Evolutionary conservation across 495 filamentous ascomycete species (phyloP), one percentile per base, ranked within the genome.

Genomic region (Immersiella caudata): DNA sequence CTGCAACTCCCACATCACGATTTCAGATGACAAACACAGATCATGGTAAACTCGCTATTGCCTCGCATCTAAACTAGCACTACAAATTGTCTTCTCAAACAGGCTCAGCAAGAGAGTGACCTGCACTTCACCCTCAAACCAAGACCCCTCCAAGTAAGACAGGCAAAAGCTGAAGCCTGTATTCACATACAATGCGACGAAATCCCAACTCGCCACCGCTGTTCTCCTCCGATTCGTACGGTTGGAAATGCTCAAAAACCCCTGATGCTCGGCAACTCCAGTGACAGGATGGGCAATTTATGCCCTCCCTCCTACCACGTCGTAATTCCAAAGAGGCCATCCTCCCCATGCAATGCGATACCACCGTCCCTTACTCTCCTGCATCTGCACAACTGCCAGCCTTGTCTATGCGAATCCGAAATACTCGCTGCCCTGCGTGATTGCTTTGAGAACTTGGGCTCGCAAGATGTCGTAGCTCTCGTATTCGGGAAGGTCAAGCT

Each of bases 401-500:
- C 20, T 59, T 52, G 29, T 68, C 82, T 87, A 98, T 73, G 96
- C 95, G 79, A 99, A 98, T 61, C 96, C 95, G 79, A 99, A 98
- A 81, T 98, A 97, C 75, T 97, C 94, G 81, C 91, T 93, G 49
- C 95, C 95, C 65, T 93, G 88, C 4, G 96, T 98, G 79, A 98
- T 94, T 67, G 96, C 95, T 40, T 92, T 97, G 77, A 96, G 90
- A 60, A 98, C 80, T 70, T 94, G 91, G 71, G 92, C 87, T 33
- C 96, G 86, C 54, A 99, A 86, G 73, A 85, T 84, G 68, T 99
- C 95, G 76, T 99, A 99, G 75, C 87, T 96, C 70, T 98, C 96
- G 75, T 98, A 99, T 78, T 99, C 95, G 67, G 95, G 95, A 69
- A 99, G 88, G 83, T 99, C 95, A 76, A 99, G 93, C 83, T 99